Percentiles rank a stretch among this genome's conserved stretches.
phyloP scores from a whole-genome alignment of 2,329 filamentous ascomycete genomes.

The Colletotrichum costaricense region DNA sequence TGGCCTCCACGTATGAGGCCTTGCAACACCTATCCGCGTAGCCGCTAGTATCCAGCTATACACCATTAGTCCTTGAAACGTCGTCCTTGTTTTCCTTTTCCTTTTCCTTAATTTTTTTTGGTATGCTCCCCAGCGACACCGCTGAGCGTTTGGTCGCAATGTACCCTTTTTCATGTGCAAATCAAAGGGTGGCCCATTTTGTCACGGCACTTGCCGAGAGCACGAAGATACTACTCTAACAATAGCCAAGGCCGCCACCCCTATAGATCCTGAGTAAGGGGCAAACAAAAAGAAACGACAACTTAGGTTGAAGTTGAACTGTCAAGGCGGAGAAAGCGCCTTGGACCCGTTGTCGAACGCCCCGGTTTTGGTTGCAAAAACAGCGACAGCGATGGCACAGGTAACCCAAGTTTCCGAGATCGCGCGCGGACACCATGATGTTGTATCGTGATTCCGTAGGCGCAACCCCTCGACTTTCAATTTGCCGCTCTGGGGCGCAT shows the following conservation, averaged over 20 bases:
- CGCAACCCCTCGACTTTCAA: not conserved
- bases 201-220: not conserved
- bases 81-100: not conserved
- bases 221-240: not conserved
- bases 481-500: not conserved
- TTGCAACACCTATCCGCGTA: not conserved
- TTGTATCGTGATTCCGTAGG: slow-evolving; percentile 7
- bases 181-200: not conserved
- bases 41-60: not conserved
- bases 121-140: not conserved
- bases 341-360: slow-evolving; percentile 83
- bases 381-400: slow-evolving; percentile 77
- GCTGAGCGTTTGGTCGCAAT: not conserved
- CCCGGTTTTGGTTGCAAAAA: slow-evolving; percentile 89
- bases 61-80: not conserved
- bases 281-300: slow-evolving; percentile 52
- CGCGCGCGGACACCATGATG: slow-evolving; percentile 2
- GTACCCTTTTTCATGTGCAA: not conserved
- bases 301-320: slow-evolving; percentile 76
- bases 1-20: not conserved
- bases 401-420: slow-evolving; percentile 69
- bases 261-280: slow-evolving; percentile 34
- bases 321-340: slow-evolving; percentile 69
- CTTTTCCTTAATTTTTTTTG: not conserved
- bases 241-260: not conserved